Percentiles rank a stretch among this genome's conserved stretches.
Conservation (phyloP, 2,329 filamentous ascomycete species). For the Beauveria bassiana region DNA sequence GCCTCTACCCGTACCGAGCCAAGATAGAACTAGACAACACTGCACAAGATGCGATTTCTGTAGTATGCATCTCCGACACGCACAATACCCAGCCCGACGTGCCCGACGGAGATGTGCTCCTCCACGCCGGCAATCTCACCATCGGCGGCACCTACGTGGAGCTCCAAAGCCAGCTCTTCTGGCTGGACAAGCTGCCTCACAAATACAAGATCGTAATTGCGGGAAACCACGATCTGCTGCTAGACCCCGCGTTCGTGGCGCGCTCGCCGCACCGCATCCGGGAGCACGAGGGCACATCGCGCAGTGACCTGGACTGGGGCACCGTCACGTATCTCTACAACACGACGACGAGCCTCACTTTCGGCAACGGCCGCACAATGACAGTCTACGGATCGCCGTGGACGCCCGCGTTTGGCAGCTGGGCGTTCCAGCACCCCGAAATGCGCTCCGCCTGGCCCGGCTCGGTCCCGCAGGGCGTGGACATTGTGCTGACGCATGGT, state of each 20-base stretch:
- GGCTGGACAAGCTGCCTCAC: constrained; percentile 33
- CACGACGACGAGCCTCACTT: constrained; percentile 18
- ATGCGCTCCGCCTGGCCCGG: constrained; percentile 18
- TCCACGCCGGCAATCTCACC: constrained; percentile 43
- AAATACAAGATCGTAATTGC: constrained; percentile 36
- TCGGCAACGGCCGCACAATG: constrained; percentile 20
- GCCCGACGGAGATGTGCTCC: constrained; percentile 36
- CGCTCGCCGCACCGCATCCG: constrained; percentile 5
- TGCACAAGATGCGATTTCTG: constrained; percentile 14
- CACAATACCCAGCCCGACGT: constrained; percentile 31
- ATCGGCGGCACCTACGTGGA: constrained; percentile 34
- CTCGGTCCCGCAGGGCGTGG: constrained; percentile 19
- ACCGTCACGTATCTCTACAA: constrained; percentile 27
- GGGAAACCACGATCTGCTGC: constrained; percentile 37
- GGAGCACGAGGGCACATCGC: background rate
- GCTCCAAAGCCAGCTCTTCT: constrained; percentile 30
- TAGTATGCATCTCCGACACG: constrained; percentile 39
- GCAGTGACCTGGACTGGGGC: constrained; percentile 23
- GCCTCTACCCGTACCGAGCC: background rate
- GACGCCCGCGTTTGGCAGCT: constrained; percentile 25
- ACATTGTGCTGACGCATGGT: constrained; percentile 32
- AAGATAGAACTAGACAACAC: background rate
- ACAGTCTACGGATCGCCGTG: constrained; percentile 28
- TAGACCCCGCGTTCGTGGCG: constrained; percentile 18
- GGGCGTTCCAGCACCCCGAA: constrained; percentile 33